Evolutionary conservation across 2,329 filamentous ascomycete species (phyloP), one percentile per base, ranked within the genome.

Genomic region (Ascochyta lentis): DNA sequence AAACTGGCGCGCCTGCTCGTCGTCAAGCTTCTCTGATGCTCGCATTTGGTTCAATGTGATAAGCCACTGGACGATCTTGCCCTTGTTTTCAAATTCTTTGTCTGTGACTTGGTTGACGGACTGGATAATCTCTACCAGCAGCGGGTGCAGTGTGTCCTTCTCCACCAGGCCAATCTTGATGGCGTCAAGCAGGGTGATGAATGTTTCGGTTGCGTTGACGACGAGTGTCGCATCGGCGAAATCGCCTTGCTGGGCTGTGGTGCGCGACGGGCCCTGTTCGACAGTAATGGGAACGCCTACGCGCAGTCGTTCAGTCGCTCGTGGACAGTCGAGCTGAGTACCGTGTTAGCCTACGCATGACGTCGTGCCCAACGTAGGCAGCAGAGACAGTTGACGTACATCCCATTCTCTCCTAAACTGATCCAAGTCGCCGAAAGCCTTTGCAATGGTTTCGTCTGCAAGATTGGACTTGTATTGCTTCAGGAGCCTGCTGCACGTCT

Each of bases 1-100:
- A 65, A 98, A 80, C 76, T 99, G 92, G 54, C 94, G 83, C 6
- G 90, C 90, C 77, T 97, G 92, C 54, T 94, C 88, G 68, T 96
- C 90, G 65, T 85, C 89, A 65, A 99, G 77, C 74, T 96, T 92
- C 69, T 98, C 93, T 1, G 92, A 92, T 8, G 93, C 95, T 71
- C 91, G 91, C 95, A 99, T 98, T 78, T 97, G 93, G 73, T 99
- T 99, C 61, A 99, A 81, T 6, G 91, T 90, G 68, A 99, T 99
- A 64, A 99, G 83, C 95, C 95, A 99, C 75, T 97, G 93, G 53
- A 99, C 92, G 67, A 99, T 98, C 83, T 98, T 98, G 67, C 91
- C 92, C 64, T 96, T 89, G 72, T 89, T 93, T 65, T 98, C 93
- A 73, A 99, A 99, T 69, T 98, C 94, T 60, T 89, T 86, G 73